Evolutionary conservation across 2,329 filamentous ascomycete species (phyloP).

Genomic region (Salinomyces thailandicus): DNA sequence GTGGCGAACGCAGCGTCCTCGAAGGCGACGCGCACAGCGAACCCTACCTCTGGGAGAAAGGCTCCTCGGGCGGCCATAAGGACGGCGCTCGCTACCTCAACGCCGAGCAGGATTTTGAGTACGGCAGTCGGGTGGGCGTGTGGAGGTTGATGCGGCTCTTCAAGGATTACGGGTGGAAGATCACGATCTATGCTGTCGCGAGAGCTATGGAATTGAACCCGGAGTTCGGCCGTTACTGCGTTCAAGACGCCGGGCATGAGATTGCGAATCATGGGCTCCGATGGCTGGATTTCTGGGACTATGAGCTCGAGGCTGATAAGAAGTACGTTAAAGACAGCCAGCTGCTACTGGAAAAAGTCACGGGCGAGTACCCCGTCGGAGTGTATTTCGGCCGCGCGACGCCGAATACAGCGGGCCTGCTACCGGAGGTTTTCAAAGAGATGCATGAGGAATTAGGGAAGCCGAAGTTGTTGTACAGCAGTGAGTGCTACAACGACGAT

Average conservation of each 20-base stretch:
- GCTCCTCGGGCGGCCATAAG: slow-evolving; percentile 13
- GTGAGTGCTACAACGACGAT: slow-evolving; percentile 45
- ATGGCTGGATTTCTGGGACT: slow-evolving; percentile 36
- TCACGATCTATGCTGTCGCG: slow-evolving; percentile 34
- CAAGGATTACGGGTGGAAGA: slow-evolving; percentile 33
- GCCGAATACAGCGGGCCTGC: slow-evolving; percentile 36
- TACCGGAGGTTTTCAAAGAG: slow-evolving; percentile 43
- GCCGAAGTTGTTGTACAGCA: slow-evolving; percentile 37
- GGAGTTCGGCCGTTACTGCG: slow-evolving; percentile 30
- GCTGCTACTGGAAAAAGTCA: slow-evolving; percentile 30
- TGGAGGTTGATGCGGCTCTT: slow-evolving; percentile 35
- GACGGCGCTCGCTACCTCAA: slow-evolving; percentile 32
- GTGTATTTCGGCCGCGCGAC: slow-evolving; percentile 42
- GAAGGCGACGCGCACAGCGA: slow-evolving; percentile 32
- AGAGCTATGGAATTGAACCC: slow-evolving; percentile 33
- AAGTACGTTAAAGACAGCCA: slow-evolving; percentile 38
- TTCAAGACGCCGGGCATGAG: slow-evolving; percentile 19
- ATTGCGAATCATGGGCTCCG: slow-evolving; percentile 33
- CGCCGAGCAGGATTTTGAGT: slow-evolving; percentile 37
- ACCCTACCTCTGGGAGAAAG: slow-evolving; percentile 31
- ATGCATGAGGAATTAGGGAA: slow-evolving; percentile 31
- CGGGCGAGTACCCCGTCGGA: slow-evolving; percentile 38
- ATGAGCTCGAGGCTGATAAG: slow-evolving; percentile 37
- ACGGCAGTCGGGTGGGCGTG: slow-evolving; percentile 26
- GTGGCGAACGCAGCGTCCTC: slow-evolving; percentile 31